Evolutionary conservation across 2,329 filamentous ascomycete species (phyloP).

Genomic region (Rhexocercosporidium sp.): DNA sequence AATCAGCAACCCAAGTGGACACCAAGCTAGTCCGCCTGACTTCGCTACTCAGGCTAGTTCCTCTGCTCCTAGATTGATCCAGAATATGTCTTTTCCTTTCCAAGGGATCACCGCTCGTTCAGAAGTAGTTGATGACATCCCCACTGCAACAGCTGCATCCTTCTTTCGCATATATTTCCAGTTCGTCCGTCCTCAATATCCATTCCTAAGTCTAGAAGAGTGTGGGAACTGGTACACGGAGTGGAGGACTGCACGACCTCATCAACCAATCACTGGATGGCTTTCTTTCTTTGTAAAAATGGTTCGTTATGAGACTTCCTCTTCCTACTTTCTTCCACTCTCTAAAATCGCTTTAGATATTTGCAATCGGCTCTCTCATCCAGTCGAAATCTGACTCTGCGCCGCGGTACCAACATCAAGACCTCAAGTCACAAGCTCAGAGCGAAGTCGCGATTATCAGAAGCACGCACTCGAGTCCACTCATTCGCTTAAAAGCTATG

Average conservation of each 20-base stretch:
- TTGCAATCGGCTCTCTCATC: no score
- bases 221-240: slow-evolving; percentile 20
- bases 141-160: slow-evolving; percentile 21
- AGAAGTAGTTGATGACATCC: slow-evolving; percentile 23
- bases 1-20: not conserved
- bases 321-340: no score
- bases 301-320: no score
- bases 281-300: no score
- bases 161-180: slow-evolving; percentile 27
- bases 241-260: slow-evolving; percentile 22
- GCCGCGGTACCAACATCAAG: no score
- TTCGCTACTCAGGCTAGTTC: slow-evolving; percentile 1
- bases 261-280: slow-evolving; percentile 17
- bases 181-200: slow-evolving; percentile 23
- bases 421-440: slow-evolving; percentile 25
- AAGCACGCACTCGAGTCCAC: slow-evolving; percentile 13
- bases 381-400: no score
- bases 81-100: not conserved
- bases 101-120: not conserved
- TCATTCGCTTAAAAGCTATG: slow-evolving; percentile 24
- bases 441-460: slow-evolving; percentile 21
- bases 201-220: slow-evolving; percentile 22
- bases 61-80: not conserved
- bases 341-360: no score
- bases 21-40: slow-evolving; percentile 18